Base-by-base conservation (phyloP, 129 eudicot genomes). In the Smallanthus sonchifolius region DNA sequence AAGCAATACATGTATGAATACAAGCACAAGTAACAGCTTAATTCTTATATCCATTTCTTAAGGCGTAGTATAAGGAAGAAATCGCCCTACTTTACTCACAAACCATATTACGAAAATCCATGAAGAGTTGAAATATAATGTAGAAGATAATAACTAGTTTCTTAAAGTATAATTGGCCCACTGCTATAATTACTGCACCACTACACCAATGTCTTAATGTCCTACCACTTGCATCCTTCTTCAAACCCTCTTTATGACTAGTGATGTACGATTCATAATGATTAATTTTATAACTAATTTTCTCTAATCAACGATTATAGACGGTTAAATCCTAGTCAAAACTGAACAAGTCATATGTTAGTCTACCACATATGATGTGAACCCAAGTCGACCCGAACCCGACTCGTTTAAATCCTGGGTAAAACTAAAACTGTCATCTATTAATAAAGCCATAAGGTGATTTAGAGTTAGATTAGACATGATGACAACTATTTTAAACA, bases 161-260 rank as follows among this genome's bases (percentile, higher is more conserved):
- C 48, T 64, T 64, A 15, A 39, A 14, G 69, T 79, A 28, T 64
- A 47, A 19, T 17, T 65, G 83, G 83, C 45, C 68, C 73, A 79
- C 52, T 43, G 32, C 51, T 65, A 34, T 79, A 47, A 69, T 63
- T 39, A 65, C 67, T 72, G 36, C 73, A 73, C 82, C 73, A 71
- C 66, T 51, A 20, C 73, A 72, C 57, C 43, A 20, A 72, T 40
- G 32, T 72, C 67, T 51, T 52, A 37, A 70, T 78, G 72, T 28
- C 71, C 77, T 71, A 62, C 77, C 72, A 70, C 72, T 49, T 78
- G 80, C 77, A 48, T 63, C 48, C 77, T 70, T 32, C 67, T 76
- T 72, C 72, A 70, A 78, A 78, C 67, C n/a, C 72, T 62, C 49
- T 64, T 49, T 70, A 70, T 61, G 77, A 77, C 59, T 67, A 34